These are phyloP conservation scores for Daldinia decipiens DNA, from an alignment of 495 filamentous ascomycete genomes.

Conservation along the genomic window DNA sequence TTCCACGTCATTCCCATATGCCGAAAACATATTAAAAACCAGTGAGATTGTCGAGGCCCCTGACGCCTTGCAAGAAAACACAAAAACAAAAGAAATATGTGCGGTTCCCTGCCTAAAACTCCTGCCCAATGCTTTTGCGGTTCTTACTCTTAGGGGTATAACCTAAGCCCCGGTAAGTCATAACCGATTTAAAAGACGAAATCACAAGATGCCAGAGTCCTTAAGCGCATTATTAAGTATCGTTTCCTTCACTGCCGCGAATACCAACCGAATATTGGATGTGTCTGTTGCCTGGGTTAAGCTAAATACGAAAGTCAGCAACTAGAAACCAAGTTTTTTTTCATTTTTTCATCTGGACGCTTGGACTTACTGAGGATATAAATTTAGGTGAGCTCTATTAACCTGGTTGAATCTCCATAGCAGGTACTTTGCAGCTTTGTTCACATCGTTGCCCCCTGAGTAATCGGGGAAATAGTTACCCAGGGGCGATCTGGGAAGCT, in stretches of 20 bases:
- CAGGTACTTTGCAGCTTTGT: constrained; percentile 96
- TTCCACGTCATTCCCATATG: constrained; percentile 42
- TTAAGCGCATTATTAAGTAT: constrained; percentile 98
- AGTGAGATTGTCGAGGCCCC: constrained; percentile 31
- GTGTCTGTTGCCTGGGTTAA: constrained; percentile 98
- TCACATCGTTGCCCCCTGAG: constrained; percentile 95
- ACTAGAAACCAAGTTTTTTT: neutral
- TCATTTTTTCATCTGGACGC: constrained; percentile 6
- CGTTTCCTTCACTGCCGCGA: constrained; percentile 98
- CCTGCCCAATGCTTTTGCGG: constrained; percentile 47
- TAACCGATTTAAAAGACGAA: constrained; percentile 29
- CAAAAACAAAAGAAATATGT: constrained; percentile 31
- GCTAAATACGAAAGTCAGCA: constrained; percentile 62
- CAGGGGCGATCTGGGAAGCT: constrained; percentile 87
- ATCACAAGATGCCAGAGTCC: constrained; percentile 94
- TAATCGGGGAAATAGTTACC: constrained; percentile 98
- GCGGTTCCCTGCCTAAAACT: constrained; percentile 45
- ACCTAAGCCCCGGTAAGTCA: constrained; percentile 1
- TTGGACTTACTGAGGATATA: constrained; percentile 91
- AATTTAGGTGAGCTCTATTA: constrained; percentile 92
- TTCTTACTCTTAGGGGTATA: constrained; percentile 32
- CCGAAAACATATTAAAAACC: constrained; percentile 40
- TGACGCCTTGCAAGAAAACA: constrained; percentile 46
- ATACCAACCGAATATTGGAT: constrained; percentile 96
- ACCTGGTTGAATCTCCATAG: constrained; percentile 99